phyloP scores from a whole-genome alignment of 2,329 filamentous ascomycete genomes.

The Penicillium sp. region DNA sequence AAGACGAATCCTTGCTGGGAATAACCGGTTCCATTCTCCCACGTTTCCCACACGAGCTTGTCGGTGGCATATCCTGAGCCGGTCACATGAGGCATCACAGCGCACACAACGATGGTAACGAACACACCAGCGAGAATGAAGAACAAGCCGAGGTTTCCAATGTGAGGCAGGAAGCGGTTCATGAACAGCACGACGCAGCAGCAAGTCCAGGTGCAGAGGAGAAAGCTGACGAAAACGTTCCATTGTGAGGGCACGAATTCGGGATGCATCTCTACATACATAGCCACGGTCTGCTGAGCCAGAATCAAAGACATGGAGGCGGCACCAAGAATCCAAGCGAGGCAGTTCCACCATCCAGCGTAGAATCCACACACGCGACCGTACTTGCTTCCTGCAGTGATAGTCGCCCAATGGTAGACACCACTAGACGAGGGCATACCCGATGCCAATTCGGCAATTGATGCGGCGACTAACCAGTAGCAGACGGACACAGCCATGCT shows the following conservation, averaged over 20 bases:
- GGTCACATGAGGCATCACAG: slow-evolving; percentile 53
- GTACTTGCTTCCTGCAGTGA: slow-evolving; percentile 55
- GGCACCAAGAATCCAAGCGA: slow-evolving; percentile 62
- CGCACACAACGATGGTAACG: slow-evolving; percentile 54
- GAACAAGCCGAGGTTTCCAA: slow-evolving; percentile 58
- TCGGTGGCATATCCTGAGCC: slow-evolving; percentile 48
- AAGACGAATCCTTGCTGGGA: slow-evolving; percentile 62
- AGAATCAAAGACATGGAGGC: slow-evolving; percentile 60
- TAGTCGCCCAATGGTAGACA: slow-evolving; percentile 62
- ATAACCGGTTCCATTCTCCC: slow-evolving; percentile 51
- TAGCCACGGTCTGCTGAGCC: slow-evolving; percentile 59
- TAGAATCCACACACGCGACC: slow-evolving; percentile 53
- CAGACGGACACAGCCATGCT: slow-evolving; percentile 50
- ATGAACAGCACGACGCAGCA: slow-evolving; percentile 56
- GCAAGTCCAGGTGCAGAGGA: slow-evolving; percentile 57
- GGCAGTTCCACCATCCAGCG: slow-evolving; percentile 47
- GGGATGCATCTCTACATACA: slow-evolving; percentile 61
- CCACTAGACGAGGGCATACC: slow-evolving; percentile 62
- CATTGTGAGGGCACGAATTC: slow-evolving; percentile 54
- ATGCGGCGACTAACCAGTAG: slow-evolving; percentile 60
- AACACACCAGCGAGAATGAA: slow-evolving; percentile 56
- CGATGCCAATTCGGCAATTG: slow-evolving; percentile 61
- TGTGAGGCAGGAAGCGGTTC: slow-evolving; percentile 53
- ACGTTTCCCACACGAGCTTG: slow-evolving; percentile 56
- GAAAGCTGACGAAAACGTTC: slow-evolving; percentile 61